Evolutionary conservation across 441 rosid genomes (phyloP).

Genomic region (Jatropha multifida): DNA sequence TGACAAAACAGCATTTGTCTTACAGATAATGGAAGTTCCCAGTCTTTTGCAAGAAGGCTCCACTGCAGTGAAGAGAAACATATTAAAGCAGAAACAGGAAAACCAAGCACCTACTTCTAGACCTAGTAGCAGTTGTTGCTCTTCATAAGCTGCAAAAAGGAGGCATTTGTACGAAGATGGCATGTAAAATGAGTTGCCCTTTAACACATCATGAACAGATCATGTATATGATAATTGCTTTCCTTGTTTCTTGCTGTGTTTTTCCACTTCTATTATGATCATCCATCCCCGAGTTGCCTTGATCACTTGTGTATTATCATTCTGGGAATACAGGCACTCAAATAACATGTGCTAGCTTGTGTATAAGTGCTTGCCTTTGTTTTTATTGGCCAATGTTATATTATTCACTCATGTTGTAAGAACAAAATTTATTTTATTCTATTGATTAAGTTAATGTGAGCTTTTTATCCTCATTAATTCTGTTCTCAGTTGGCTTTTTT

Average conservation of each 20-base stretch:
- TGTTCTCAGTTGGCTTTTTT: neutral
- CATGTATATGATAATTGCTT: conserved; percentile 41
- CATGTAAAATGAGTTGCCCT: conserved; percentile 19
- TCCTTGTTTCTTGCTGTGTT: conserved; percentile 21
- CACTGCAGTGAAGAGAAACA: conserved; percentile 50
- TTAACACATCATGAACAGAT: conserved; percentile 23
- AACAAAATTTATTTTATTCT: conserved; percentile 20
- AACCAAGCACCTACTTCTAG: conserved; percentile 27
- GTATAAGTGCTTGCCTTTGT: conserved; percentile 33
- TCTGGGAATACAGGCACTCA: conserved; percentile 22
- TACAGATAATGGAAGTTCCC: conserved; percentile 86
- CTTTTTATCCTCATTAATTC: neutral
- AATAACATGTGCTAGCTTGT: conserved; percentile 32
- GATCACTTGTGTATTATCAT: conserved; percentile 23
- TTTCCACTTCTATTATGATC: neutral
- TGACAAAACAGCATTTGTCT: conserved; percentile 12
- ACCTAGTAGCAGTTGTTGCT: conserved; percentile 46
- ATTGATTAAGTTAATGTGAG: conserved; percentile 14
- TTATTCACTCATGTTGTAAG: conserved; percentile 17
- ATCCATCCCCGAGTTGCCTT: conserved; percentile 19
- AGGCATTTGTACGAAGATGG: conserved; percentile 19
- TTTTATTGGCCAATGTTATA: conserved; percentile 18
- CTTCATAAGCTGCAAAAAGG: conserved; percentile 16
- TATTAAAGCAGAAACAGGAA: conserved; percentile 67
- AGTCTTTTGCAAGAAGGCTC: conserved; percentile 92